Evolutionary conservation across 2,329 filamentous ascomycete species (phyloP).

Genomic region (Fusarium chaquense): DNA sequence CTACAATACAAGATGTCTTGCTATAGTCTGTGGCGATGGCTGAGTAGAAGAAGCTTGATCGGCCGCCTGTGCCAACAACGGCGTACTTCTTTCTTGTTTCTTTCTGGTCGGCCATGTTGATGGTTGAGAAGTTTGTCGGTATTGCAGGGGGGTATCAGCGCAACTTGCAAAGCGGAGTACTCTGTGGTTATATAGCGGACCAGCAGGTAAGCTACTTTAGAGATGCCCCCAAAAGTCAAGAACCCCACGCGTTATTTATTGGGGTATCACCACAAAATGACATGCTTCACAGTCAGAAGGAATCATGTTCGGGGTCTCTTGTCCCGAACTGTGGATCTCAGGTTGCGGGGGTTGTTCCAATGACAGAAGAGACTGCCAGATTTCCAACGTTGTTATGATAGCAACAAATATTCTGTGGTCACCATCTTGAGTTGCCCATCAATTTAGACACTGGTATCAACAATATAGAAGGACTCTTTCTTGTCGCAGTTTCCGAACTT

Average conservation of each 20-base stretch:
- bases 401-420: not conserved
- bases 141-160: not conserved
- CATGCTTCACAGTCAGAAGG: conserved; percentile 1
- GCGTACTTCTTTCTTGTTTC: conserved; percentile 60
- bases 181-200: not conserved
- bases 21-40: conserved; percentile 67
- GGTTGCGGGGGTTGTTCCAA: conserved; percentile 16
- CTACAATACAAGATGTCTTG: conserved; percentile 64
- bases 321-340: conserved; percentile 24
- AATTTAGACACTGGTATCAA: not conserved
- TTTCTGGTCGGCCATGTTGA: conserved; percentile 20
- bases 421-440: not conserved
- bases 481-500: not conserved
- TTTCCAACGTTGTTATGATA: not conserved
- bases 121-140: not conserved
- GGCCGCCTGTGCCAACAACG: conserved; percentile 69
- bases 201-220: rapidly evolving
- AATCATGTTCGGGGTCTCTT: conserved; percentile 26
- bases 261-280: not conserved
- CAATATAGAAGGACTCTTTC: not conserved
- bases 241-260: conserved; percentile 17
- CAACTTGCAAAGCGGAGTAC: not conserved
- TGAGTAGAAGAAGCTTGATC: conserved; percentile 71
- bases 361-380: not conserved
- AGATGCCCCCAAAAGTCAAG: not conserved